Percentiles rank a stretch among this genome's conserved stretches.
phyloP scores from a whole-genome alignment of 2,329 filamentous ascomycete genomes.

The Ceratocystis alfenasii region DNA sequence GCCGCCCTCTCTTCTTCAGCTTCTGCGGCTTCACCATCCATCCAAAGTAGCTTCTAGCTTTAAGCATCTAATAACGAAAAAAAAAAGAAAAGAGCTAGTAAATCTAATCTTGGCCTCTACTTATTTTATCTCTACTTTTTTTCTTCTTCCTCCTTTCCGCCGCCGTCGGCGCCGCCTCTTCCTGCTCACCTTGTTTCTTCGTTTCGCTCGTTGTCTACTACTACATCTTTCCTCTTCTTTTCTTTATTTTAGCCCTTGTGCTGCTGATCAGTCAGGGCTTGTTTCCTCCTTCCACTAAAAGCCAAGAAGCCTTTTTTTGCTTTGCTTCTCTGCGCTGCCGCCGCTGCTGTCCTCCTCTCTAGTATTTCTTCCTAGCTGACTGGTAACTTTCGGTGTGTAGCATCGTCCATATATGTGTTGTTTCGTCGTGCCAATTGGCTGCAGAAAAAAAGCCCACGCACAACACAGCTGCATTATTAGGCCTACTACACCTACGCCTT shows the following conservation, averaged over 20 bases:
- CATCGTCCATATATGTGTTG: neutral
- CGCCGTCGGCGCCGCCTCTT: neutral
- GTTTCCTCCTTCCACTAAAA: neutral
- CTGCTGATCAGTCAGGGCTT: neutral
- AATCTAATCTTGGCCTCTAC: neutral
- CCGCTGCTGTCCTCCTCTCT: neutral
- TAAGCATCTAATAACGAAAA: neutral
- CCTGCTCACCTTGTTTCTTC: neutral
- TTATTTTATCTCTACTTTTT: neutral
- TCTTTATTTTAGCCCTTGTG: neutral
- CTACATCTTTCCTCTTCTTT: neutral
- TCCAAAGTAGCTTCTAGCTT: neutral
- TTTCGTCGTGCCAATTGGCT: neutral
- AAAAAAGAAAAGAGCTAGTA: too few species aligned
- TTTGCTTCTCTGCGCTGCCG: neutral
- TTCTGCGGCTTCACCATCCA: neutral
- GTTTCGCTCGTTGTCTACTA: neutral
- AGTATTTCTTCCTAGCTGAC: neutral
- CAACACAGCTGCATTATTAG: neutral
- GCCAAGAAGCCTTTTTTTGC: neutral
- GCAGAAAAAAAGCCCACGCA: neutral
- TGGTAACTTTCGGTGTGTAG: slow-evolving; percentile 1
- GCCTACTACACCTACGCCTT: neutral
- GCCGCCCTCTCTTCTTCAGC: neutral
- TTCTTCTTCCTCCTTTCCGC: neutral